phyloP scores from a whole-genome alignment of 169 alveolate genomes.

The Amoebophrya sp. region DNA sequence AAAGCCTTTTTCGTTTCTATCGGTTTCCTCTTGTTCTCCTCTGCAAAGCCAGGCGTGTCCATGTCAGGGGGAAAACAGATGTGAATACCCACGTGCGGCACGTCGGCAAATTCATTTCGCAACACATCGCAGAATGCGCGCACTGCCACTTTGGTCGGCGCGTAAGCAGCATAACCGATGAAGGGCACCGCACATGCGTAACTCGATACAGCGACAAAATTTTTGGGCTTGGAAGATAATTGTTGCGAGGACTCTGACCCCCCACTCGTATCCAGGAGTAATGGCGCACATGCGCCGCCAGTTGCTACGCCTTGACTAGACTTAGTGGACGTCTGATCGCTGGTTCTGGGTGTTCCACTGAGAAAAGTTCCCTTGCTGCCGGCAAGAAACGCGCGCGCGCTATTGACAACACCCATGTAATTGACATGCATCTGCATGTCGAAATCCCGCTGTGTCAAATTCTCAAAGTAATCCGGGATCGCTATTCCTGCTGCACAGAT shows the following conservation, averaged over 20 bases:
- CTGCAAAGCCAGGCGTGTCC: background rate
- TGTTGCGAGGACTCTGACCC: too few species aligned
- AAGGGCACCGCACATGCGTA: background rate
- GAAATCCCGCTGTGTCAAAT: background rate
- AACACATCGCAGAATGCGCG: background rate
- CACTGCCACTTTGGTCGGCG: background rate
- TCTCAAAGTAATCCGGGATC: background rate
- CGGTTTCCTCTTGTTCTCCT: background rate
- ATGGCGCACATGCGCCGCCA: too few species aligned
- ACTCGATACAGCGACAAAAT: background rate
- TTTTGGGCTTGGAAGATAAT: background rate
- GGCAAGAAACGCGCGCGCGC: background rate
- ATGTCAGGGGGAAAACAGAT: background rate
- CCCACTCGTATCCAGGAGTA: too few species aligned
- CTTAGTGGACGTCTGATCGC: background rate
- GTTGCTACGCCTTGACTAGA: too few species aligned
- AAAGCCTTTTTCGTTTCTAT: background rate
- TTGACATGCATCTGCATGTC: background rate
- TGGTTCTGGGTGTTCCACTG: too few species aligned
- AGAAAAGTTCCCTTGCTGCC: background rate
- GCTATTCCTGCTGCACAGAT: background rate
- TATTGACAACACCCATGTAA: background rate
- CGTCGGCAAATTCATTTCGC: background rate
- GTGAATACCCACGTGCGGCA: background rate
- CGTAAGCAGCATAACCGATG: background rate